Evolutionary conservation across 768 basidiomycete genomes (phyloP).

Genomic region (Bullera alba): DNA sequence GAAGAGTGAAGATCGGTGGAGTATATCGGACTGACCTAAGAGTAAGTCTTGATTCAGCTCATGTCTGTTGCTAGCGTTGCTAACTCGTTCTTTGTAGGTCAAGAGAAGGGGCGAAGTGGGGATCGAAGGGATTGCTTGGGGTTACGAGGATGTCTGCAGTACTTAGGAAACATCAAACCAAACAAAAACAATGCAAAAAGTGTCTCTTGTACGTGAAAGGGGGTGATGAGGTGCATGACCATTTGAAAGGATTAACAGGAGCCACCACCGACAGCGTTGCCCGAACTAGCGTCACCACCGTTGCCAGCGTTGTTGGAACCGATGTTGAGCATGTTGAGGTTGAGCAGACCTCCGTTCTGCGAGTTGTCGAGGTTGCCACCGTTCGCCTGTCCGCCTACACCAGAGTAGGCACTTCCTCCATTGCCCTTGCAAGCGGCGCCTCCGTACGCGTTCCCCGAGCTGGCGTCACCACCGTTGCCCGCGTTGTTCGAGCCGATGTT

Average conservation of each 20-base stretch:
- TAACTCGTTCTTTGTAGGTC: background rate
- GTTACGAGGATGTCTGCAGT: background rate
- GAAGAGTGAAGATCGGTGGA: no score
- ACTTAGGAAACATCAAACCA: background rate
- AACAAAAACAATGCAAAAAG: background rate
- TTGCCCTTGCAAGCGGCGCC: conserved; percentile 6
- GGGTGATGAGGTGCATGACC: background rate
- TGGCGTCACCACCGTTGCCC: conserved; percentile 28
- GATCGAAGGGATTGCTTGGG: background rate
- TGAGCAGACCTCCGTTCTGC: conserved; percentile 23
- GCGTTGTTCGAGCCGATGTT: conserved; percentile 36
- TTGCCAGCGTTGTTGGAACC: conserved; percentile 33
- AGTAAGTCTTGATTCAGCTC: no score
- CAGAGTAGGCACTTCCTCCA: conserved; percentile 22
- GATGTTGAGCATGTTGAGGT: conserved; percentile 33
- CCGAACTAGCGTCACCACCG: conserved; percentile 30
- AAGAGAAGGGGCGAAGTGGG: background rate
- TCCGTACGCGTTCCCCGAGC: conserved; percentile 30
- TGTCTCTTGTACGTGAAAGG: background rate
- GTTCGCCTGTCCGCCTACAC: conserved; percentile 23
- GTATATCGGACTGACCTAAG: no score
- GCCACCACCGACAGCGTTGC: conserved; percentile 24
- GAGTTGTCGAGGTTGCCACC: conserved; percentile 20
- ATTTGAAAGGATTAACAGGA: background rate
- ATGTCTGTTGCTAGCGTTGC: background rate